These are phyloP conservation scores for Batkoa obscura DNA, from an alignment of 371 early-diverging fungal species.

Conservation along the genomic window DNA sequence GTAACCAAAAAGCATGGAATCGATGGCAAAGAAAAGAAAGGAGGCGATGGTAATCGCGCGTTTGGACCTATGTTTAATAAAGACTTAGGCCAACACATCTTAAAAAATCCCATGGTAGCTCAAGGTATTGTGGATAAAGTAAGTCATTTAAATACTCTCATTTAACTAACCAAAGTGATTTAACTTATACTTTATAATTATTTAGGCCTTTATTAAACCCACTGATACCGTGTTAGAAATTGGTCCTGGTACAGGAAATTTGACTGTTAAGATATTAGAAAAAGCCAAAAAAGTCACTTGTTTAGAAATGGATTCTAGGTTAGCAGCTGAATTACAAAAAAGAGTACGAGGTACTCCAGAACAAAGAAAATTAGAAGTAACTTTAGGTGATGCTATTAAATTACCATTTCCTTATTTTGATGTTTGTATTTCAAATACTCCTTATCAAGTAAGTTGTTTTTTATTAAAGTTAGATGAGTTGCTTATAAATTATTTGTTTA, in stretches of 20 bases:
- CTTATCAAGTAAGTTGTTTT: constrained; percentile 66
- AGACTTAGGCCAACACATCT: constrained; percentile 96
- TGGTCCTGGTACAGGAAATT: constrained; percentile 99
- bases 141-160: constrained; percentile 6
- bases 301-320: constrained; percentile 94
- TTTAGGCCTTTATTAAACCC: constrained; percentile 65
- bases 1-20: background rate
- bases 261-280: constrained; percentile 90
- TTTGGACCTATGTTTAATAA: constrained; percentile 92
- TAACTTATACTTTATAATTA: background rate
- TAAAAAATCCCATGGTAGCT: constrained; percentile 97
- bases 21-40: background rate
- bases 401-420: constrained; percentile 97
- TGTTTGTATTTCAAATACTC: constrained; percentile 98
- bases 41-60: constrained; percentile 19
- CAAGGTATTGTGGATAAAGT: constrained; percentile 96
- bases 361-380: constrained; percentile 79
- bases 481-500: constrained; percentile 1
- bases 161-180: background rate
- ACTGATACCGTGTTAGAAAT: constrained; percentile 97
- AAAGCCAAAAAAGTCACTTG: constrained; percentile 87
- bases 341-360: constrained; percentile 85
- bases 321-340: constrained; percentile 95
- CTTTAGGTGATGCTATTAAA: constrained; percentile 96
- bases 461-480: background rate